phyloP scores from a whole-genome alignment of 2,329 filamentous ascomycete genomes.

The Ophidiomyces ophidiicola region DNA sequence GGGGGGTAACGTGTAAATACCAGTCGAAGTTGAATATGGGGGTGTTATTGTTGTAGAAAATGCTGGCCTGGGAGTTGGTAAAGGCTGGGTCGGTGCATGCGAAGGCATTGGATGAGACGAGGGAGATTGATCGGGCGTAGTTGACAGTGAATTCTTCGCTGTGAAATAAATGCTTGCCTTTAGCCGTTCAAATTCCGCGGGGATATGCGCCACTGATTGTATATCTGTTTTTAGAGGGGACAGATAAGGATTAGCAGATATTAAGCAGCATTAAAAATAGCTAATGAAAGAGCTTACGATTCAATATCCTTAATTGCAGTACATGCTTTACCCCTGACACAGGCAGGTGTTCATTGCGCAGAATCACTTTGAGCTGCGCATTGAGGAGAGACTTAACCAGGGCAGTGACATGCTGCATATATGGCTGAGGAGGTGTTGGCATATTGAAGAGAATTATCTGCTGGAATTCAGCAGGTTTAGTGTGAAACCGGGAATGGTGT shows the following conservation, averaged over 20 bases:
- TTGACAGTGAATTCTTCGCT: conserved; percentile 11
- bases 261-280: too few species aligned
- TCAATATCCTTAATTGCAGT: conserved; percentile 64
- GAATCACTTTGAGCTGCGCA: conserved; percentile 61
- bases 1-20: conserved; percentile 6
- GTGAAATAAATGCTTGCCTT: conserved; percentile 24
- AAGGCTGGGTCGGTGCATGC: conserved; percentile 17
- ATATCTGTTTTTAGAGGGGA: conserved; percentile 20
- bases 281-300: conserved; percentile 49
- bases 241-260: conserved; percentile 35
- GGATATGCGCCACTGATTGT: conserved; percentile 16
- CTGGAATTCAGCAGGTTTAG: background rate
- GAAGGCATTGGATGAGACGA: conserved; percentile 20
- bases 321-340: conserved; percentile 76
- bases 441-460: conserved; percentile 19
- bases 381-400: conserved; percentile 47
- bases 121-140: conserved; percentile 17
- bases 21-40: conserved; percentile 21
- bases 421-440: conserved; percentile 30
- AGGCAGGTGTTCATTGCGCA: conserved; percentile 59
- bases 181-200: conserved; percentile 24
- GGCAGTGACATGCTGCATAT: conserved; percentile 32
- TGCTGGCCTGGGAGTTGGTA: conserved; percentile 19
- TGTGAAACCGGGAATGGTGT: background rate
- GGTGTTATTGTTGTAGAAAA: conserved; percentile 24